These are phyloP conservation scores for Spongiforma sp. DNA, from an alignment of 1,284 basidiomycete genomes.

Conservation along the genomic window DNA sequence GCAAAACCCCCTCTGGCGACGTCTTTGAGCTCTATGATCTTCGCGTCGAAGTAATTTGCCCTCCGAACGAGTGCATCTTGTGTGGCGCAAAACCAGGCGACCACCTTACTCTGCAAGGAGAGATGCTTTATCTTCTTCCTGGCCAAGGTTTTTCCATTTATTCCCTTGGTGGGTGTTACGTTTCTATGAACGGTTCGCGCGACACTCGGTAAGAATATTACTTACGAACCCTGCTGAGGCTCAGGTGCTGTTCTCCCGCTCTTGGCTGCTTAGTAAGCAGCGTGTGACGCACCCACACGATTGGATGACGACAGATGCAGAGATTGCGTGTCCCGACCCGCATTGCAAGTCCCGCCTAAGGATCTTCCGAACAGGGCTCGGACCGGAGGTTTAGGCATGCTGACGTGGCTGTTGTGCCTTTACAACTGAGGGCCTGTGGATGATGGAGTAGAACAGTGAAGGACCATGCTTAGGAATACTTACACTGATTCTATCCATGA, in stretches of 20 bases:
- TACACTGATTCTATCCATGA: too few relatives aligned
- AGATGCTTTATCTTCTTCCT: constrained; percentile 62
- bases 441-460: too few relatives aligned
- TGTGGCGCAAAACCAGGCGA: constrained; percentile 70
- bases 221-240: neutral
- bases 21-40: constrained; percentile 64
- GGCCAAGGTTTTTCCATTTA: constrained; percentile 71
- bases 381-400: neutral
- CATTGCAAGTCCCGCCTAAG: constrained; percentile 60
- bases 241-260: constrained; percentile 64
- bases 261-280: constrained; percentile 68
- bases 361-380: constrained; percentile 42
- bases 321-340: constrained; percentile 69
- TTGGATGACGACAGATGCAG: constrained; percentile 71
- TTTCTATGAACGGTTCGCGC: too few relatives aligned
- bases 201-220: neutral
- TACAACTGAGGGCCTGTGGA: too few relatives aligned
- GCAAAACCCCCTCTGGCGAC: constrained; percentile 31
- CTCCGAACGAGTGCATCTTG: constrained; percentile 55
- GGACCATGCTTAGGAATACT: too few relatives aligned
- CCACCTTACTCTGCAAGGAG: constrained; percentile 63
- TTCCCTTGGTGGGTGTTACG: constrained; percentile 51
- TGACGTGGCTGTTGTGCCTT: neutral
- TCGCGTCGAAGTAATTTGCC: constrained; percentile 61
- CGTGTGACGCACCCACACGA: constrained; percentile 56